phyloP scores from a whole-genome alignment of 495 filamentous ascomycete species.

The Daldinia concentrica region DNA sequence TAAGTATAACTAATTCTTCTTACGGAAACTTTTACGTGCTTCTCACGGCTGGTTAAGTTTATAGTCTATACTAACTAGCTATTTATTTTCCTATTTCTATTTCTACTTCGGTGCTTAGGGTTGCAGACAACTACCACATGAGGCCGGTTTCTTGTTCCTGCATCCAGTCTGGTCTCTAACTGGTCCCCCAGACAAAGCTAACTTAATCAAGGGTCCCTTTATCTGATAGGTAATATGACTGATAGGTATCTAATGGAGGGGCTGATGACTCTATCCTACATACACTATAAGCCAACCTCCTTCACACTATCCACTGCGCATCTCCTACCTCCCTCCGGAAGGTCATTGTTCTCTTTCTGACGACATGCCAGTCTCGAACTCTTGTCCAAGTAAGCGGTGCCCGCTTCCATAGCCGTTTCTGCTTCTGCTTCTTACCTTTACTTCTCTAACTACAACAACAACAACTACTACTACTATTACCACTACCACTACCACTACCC shows the following conservation, averaged over 20 bases:
- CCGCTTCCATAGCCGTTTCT: constrained; percentile 16
- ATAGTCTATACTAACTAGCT: neutral
- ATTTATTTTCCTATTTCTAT: neutral
- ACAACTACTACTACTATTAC: neutral
- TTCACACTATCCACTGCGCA: constrained; percentile 7
- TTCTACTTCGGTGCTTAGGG: neutral
- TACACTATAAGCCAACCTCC: constrained; percentile 4
- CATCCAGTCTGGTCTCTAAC: constrained; percentile 14
- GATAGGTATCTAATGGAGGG: constrained; percentile 14
- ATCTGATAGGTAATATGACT: constrained; percentile 10
- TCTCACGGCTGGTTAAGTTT: neutral
- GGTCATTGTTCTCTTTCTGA: constrained; percentile 25
- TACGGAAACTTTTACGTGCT: neutral
- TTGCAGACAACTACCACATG: neutral
- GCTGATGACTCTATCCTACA: constrained; percentile 17
- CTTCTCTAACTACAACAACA: neutral
- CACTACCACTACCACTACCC: neutral
- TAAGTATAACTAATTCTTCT: neutral
- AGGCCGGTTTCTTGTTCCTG: constrained; percentile 18
- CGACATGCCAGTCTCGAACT: constrained; percentile 21
- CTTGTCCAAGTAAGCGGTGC: constrained; percentile 36
- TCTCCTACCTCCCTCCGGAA: constrained; percentile 28
- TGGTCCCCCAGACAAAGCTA: constrained; percentile 11
- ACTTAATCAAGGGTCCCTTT: constrained; percentile 21
- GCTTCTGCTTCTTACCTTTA: neutral